Percentiles rank a stretch among this genome's conserved stretches.
Evolutionary conservation across 2,329 filamentous ascomycete species (phyloP).

Genomic region (Diaporthe citri): DNA sequence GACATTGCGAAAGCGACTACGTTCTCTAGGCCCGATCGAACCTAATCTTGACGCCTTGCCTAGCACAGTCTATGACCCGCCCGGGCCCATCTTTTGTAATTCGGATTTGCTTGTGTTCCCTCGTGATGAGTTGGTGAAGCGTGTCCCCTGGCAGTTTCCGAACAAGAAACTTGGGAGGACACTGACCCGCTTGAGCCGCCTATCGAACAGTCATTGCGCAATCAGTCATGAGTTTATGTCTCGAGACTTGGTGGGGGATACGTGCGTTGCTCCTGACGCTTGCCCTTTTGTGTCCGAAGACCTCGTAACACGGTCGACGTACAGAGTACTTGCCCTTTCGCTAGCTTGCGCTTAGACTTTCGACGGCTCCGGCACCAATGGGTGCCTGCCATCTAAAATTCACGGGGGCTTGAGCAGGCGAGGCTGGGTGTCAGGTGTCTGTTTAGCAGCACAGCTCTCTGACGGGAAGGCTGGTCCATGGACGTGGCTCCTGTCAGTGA

Average conservation of each 20-base stretch:
- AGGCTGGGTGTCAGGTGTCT: background rate
- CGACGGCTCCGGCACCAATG: conserved; percentile 9
- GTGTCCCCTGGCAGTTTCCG: conserved; percentile 3
- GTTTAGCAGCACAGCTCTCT: background rate
- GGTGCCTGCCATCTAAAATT: conserved; percentile 2
- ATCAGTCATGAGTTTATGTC: background rate
- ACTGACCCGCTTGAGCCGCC: conserved; percentile 27
- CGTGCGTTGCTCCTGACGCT: conserved; percentile 18
- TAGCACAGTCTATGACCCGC: conserved; percentile 18
- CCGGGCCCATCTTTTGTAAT: conserved; percentile 23
- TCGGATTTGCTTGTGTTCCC: conserved; percentile 13
- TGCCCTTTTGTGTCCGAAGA: conserved; percentile 13
- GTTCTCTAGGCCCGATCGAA: conserved; percentile 22
- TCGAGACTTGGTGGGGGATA: background rate
- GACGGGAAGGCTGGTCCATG: background rate
- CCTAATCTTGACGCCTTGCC: conserved; percentile 29
- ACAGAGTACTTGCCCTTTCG: conserved; percentile 18
- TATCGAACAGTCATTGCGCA: conserved; percentile 10
- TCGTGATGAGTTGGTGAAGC: conserved; percentile 26
- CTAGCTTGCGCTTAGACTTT: conserved; percentile 26
- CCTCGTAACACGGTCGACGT: conserved; percentile 22
- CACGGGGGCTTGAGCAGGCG: conserved; percentile 11
- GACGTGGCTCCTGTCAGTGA: conserved; percentile 13
- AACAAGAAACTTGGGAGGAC: background rate
- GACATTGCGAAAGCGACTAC: conserved; percentile 7